Evolutionary conservation across 169 alveolate species (phyloP).

Genomic region (Plasmodium sp.): DNA sequence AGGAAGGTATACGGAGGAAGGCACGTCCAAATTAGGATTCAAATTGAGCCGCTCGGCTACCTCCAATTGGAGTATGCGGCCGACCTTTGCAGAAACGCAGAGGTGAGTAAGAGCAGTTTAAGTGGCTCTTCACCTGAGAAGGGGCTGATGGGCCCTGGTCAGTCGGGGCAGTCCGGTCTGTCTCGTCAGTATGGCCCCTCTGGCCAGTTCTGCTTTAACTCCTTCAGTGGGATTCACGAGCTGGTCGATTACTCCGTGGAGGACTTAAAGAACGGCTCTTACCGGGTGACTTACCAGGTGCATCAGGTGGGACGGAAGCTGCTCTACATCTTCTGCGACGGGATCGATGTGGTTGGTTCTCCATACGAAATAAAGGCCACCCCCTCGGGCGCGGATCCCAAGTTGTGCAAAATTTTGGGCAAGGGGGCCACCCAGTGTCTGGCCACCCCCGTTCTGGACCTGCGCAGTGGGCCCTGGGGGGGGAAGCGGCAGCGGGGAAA

Average conservation of each 20-base stretch:
- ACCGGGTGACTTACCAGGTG: slow-evolving; percentile 37
- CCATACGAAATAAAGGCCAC: slow-evolving; percentile 44
- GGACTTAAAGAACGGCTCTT: slow-evolving; percentile 62
- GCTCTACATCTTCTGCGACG: slow-evolving; percentile 61
- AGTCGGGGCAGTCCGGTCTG: too few relatives aligned
- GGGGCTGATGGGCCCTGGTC: neutral
- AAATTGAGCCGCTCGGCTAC: slow-evolving; percentile 45
- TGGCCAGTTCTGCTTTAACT: slow-evolving; percentile 1
- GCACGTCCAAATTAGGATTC: slow-evolving; percentile 45
- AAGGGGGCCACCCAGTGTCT: slow-evolving; percentile 67
- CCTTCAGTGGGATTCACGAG: slow-evolving; percentile 37
- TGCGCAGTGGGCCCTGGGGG: neutral
- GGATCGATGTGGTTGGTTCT: slow-evolving; percentile 59
- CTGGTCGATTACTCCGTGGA: slow-evolving; percentile 34
- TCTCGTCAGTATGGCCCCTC: too few relatives aligned
- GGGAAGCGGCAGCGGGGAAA: neutral
- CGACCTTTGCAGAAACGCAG: neutral
- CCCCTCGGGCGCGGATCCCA: slow-evolving; percentile 12
- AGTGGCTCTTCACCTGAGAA: slow-evolving; percentile 4
- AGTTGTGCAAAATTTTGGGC: slow-evolving; percentile 41
- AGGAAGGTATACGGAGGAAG: slow-evolving; percentile 30
- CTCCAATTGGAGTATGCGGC: slow-evolving; percentile 22
- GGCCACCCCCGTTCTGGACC: slow-evolving; percentile 42
- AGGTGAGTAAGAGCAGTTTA: neutral
- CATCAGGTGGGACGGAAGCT: slow-evolving; percentile 20